A percentile compares a stretch with the other conserved stretches of the same genome.
phyloP scores from a whole-genome alignment of 2,329 filamentous ascomycete species.

The Myotisia sp. region DNA sequence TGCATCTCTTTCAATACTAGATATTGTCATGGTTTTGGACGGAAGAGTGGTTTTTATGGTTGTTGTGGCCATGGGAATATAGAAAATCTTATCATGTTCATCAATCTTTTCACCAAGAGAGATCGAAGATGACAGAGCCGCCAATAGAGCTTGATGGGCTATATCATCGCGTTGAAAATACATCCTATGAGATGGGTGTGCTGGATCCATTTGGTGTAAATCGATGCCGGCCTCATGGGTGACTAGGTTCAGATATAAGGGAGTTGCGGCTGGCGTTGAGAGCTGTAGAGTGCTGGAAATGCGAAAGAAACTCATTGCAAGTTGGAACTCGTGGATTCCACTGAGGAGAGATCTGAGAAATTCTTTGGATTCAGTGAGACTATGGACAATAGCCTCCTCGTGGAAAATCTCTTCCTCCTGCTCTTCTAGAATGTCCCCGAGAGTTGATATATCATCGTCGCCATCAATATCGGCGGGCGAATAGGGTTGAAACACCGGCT shows the following conservation, averaged over 20 bases:
- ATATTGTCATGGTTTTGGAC: slow-evolving; percentile 78
- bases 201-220: slow-evolving; percentile 76
- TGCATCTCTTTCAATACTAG: slow-evolving; percentile 53
- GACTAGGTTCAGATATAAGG: slow-evolving; percentile 69
- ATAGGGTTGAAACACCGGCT: too few species aligned
- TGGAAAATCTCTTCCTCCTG: slow-evolving; percentile 42
- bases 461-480: slow-evolving; percentile 7
- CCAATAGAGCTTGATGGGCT: slow-evolving; percentile 84
- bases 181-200: slow-evolving; percentile 92
- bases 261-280: slow-evolving; percentile 51
- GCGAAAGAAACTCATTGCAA: slow-evolving; percentile 81
- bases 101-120: slow-evolving; percentile 82
- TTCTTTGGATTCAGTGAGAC: slow-evolving; percentile 82
- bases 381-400: slow-evolving; percentile 58
- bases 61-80: slow-evolving; percentile 94
- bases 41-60: slow-evolving; percentile 87
- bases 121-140: slow-evolving; percentile 81
- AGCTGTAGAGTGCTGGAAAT: slow-evolving; percentile 65
- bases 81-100: slow-evolving; percentile 72
- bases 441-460: slow-evolving; percentile 43
- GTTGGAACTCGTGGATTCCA: slow-evolving; percentile 91
- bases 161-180: slow-evolving; percentile 89
- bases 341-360: slow-evolving; percentile 79
- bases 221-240: slow-evolving; percentile 97
- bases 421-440: slow-evolving; percentile 63